These are phyloP conservation scores for Mollisiaceae sp. DNA, from an alignment of 2,329 filamentous ascomycete genomes.

Conservation along the genomic window DNA sequence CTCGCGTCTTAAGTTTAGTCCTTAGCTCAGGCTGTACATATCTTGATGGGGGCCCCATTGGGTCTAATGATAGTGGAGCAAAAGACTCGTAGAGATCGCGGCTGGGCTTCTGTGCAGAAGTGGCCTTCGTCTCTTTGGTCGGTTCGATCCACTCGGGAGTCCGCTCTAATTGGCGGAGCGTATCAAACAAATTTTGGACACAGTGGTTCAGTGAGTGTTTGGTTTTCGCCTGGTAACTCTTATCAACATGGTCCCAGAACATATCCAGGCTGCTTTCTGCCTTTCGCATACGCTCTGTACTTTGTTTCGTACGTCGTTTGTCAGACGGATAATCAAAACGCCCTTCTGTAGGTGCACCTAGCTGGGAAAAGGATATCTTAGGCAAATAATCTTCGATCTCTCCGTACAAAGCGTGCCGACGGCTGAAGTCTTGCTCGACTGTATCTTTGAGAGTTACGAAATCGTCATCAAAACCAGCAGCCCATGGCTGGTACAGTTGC, in stretches of 20 bases:
- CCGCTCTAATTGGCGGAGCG: neutral
- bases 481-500: slow-evolving; percentile 34
- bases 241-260: slow-evolving; percentile 51
- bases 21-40: neutral
- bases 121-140: neutral
- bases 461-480: slow-evolving; percentile 24
- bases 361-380: slow-evolving; percentile 4
- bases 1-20: neutral
- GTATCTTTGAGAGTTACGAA: neutral
- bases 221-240: slow-evolving; percentile 15
- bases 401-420: neutral
- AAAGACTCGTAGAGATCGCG: neutral
- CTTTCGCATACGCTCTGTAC: slow-evolving; percentile 48
- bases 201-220: neutral
- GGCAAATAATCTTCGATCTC: neutral
- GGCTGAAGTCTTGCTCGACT: neutral
- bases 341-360: slow-evolving; percentile 24
- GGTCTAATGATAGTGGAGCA: neutral
- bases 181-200: neutral
- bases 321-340: slow-evolving; percentile 50
- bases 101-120: neutral
- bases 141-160: neutral
- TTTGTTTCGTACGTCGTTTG: slow-evolving; percentile 53
- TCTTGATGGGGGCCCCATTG: neutral
- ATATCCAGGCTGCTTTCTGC: slow-evolving; percentile 55